phyloP scores from a whole-genome alignment of 495 filamentous ascomycete species.

The Annulohypoxylon moriforme region DNA sequence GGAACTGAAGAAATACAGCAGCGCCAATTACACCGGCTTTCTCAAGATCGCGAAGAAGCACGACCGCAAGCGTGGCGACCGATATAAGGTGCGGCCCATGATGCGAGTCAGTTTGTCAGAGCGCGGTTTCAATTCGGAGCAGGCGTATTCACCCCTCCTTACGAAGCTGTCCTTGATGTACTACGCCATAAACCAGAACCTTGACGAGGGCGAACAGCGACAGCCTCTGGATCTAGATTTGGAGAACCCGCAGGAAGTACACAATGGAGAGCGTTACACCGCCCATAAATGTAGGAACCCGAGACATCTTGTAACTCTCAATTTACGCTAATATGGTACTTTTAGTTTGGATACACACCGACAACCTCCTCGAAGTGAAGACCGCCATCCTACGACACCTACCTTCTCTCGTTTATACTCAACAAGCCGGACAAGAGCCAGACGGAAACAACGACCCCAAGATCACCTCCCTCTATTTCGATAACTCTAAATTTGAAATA shows the following conservation, averaged over 20 bases:
- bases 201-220: conserved; percentile 63
- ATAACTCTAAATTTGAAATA: conserved; percentile 83
- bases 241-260: conserved; percentile 55
- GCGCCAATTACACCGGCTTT: conserved; percentile 96
- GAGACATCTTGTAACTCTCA: not conserved
- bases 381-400: conserved; percentile 90
- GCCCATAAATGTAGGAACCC: conserved; percentile 82
- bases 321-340: conserved; percentile 25
- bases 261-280: conserved; percentile 76
- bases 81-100: conserved; percentile 88
- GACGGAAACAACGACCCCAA: conserved; percentile 83
- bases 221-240: conserved; percentile 50
- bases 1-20: conserved; percentile 93
- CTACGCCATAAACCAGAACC: conserved; percentile 85
- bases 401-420: conserved; percentile 92
- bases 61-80: conserved; percentile 83
- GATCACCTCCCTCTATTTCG: conserved; percentile 96
- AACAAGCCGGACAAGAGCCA: conserved; percentile 81
- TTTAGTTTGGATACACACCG: conserved; percentile 90
- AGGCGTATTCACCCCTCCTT: conserved; percentile 86
- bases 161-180: conserved; percentile 95
- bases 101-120: conserved; percentile 88
- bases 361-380: conserved; percentile 96
- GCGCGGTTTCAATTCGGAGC: conserved; percentile 91
- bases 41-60: conserved; percentile 99